Conservation (phyloP, 495 filamentous ascomycete genomes). For the Aspergillus heteromorphus region DNA sequence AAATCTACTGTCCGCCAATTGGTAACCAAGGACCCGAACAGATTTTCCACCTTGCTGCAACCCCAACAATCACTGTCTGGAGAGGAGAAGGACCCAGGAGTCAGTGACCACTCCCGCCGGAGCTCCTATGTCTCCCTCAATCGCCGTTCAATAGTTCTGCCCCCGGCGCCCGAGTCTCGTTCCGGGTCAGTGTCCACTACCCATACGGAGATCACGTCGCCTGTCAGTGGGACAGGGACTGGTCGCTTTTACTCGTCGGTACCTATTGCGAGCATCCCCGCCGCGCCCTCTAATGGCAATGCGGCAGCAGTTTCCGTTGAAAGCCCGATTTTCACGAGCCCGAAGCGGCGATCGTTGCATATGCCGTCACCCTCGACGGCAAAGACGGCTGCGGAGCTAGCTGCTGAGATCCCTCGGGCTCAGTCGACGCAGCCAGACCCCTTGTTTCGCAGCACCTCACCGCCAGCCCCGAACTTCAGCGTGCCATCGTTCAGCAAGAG, state of each 20-base stretch:
- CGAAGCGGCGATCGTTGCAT: slow-evolving; percentile 24
- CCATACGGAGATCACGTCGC: slow-evolving; percentile 23
- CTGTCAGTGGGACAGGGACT: slow-evolving; percentile 7
- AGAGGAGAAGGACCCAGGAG: slow-evolving; percentile 25
- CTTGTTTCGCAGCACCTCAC: slow-evolving; percentile 30
- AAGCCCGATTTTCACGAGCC: slow-evolving; percentile 22
- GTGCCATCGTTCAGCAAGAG: slow-evolving; percentile 47
- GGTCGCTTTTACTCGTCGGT: slow-evolving; percentile 23
- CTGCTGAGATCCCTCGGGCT: slow-evolving; percentile 16
- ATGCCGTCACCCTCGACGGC: slow-evolving; percentile 11
- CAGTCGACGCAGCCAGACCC: slow-evolving; percentile 28
- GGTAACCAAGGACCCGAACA: slow-evolving; percentile 50
- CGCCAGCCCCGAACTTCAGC: slow-evolving; percentile 47
- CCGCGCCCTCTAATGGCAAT: slow-evolving; percentile 7
- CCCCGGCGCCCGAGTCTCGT: slow-evolving; percentile 22
- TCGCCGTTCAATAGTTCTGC: slow-evolving; percentile 23
- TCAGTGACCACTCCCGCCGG: slow-evolving; percentile 25
- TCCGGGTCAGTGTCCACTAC: slow-evolving; percentile 28
- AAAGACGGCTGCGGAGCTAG: slow-evolving; percentile 6
- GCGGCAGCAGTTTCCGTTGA: neutral
- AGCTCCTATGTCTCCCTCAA: slow-evolving; percentile 29
- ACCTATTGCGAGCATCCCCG: neutral
- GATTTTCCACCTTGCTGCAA: slow-evolving; percentile 57
- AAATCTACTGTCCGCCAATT: slow-evolving; percentile 31
- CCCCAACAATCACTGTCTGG: slow-evolving; percentile 31